Evolutionary conservation across 2,329 filamentous ascomycete species (phyloP).

Genomic region (Botrytis galanthina): DNA sequence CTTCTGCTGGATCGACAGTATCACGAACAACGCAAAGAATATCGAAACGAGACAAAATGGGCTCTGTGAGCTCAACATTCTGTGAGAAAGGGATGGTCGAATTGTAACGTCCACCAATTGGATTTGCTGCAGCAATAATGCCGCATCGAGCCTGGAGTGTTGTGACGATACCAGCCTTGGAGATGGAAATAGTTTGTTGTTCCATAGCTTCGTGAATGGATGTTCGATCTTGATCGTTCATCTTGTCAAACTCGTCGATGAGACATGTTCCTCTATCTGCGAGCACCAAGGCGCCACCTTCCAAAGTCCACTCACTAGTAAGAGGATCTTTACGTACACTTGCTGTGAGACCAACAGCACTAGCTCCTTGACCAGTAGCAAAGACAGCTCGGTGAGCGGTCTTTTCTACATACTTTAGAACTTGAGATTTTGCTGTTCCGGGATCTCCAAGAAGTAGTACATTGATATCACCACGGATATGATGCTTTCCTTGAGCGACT

Average conservation of each 20-base stretch:
- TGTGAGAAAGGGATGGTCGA: conserved; percentile 92
- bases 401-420: conserved; percentile 97
- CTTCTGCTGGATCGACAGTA: conserved; percentile 86
- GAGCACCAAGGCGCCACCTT: conserved; percentile 91
- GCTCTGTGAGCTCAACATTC: conserved; percentile 95
- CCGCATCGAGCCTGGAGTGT: conserved; percentile 94
- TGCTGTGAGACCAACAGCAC: conserved; percentile 94
- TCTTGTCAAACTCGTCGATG: conserved; percentile 99
- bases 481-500: conserved; percentile 80
- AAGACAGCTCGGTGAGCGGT: conserved; percentile 96
- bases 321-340: conserved; percentile 93
- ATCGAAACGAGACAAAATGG: conserved; percentile 96
- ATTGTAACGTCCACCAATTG: conserved; percentile 94
- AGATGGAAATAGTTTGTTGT: conserved; percentile 98
- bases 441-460: conserved; percentile 94
- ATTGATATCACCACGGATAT: conserved; percentile 96
- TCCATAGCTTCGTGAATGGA: conserved; percentile 99
- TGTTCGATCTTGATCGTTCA: conserved; percentile 98
- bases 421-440: conserved; percentile 95
- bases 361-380: conserved; percentile 94
- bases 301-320: conserved; percentile 95
- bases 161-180: conserved; percentile 96
- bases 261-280: conserved; percentile 93
- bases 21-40: conserved; percentile 95
- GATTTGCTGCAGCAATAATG: conserved; percentile 95